A percentile compares a stretch with the other conserved stretches of the same genome.
Conservation (phyloP, 192 early-diverging fungal genomes). For the Rhizoclosmatium sp. region DNA sequence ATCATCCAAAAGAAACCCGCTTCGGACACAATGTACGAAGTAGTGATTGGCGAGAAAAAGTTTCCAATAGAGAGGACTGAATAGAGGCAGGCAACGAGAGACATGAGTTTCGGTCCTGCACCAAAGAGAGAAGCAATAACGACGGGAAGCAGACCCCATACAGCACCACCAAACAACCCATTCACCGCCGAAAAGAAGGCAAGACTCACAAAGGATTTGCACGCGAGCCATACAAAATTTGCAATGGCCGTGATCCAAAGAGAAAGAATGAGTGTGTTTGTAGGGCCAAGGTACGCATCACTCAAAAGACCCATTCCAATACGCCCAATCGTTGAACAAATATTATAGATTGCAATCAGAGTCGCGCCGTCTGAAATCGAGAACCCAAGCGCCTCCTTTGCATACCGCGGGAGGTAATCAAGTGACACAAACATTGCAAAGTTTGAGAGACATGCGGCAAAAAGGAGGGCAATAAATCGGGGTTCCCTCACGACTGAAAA, state of each 20-base stretch:
- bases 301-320: slow-evolving; percentile 69
- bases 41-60: slow-evolving; percentile 17
- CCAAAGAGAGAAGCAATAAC: slow-evolving; percentile 32
- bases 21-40: background rate
- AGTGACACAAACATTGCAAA: slow-evolving; percentile 21
- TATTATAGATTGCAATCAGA: slow-evolving; percentile 68
- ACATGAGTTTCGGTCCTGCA: slow-evolving; percentile 2
- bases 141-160: slow-evolving; percentile 49
- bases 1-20: slow-evolving; percentile 9
- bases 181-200: slow-evolving; percentile 51
- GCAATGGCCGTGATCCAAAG: slow-evolving; percentile 34
- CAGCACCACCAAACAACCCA: slow-evolving; percentile 56
- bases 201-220: slow-evolving; percentile 35
- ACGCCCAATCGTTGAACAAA: slow-evolving; percentile 67
- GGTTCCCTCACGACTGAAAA: background rate
- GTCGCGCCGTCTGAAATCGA: slow-evolving; percentile 2
- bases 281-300: slow-evolving; percentile 62
- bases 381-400: background rate
- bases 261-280: slow-evolving; percentile 65
- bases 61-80: slow-evolving; percentile 29
- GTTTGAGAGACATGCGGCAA: background rate
- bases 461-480: background rate
- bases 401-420: slow-evolving; percentile 7
- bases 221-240: slow-evolving; percentile 59
- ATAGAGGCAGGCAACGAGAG: slow-evolving; percentile 23